Conservation (phyloP, 2,329 filamentous ascomycete genomes). For the Xylariaceae sp. region DNA sequence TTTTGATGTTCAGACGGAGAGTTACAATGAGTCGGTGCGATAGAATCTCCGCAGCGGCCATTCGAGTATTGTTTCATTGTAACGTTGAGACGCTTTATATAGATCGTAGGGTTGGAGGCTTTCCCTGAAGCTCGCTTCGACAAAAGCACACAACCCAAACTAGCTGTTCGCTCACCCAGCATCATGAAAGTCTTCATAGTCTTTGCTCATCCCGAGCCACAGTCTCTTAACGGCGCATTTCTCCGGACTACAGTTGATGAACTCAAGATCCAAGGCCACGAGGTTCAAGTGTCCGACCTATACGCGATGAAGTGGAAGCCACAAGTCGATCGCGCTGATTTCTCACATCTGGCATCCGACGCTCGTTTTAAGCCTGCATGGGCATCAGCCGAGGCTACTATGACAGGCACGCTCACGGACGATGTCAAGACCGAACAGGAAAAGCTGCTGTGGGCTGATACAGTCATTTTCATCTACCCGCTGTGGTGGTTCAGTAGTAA, state of each 20-base stretch:
- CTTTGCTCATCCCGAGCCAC: conserved; percentile 6
- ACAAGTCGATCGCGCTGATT: conserved; percentile 3
- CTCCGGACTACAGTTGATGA: background rate
- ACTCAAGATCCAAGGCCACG: conserved; percentile 1
- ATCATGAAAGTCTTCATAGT: conserved; percentile 9
- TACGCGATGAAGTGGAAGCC: conserved; percentile 10
- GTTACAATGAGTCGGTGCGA: too few relatives aligned
- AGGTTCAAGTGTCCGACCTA: conserved; percentile 2
- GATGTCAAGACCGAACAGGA: conserved; percentile 6
- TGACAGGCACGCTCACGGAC: conserved; percentile 1
- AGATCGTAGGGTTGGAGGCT: too few relatives aligned
- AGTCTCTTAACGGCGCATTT: conserved; percentile 6
- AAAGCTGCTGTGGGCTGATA: conserved; percentile 6
- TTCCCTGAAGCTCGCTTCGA: too few relatives aligned
- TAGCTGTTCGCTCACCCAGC: background rate
- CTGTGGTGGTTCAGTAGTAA: conserved; percentile 2
- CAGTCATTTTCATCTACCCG: conserved; percentile 1
- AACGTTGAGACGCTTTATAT: too few relatives aligned
- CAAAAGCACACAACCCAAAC: too few relatives aligned
- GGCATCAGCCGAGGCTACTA: conserved; percentile 2
- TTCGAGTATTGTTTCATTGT: too few relatives aligned
- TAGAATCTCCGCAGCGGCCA: too few relatives aligned
- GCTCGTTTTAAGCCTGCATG: conserved; percentile 3
- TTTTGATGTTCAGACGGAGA: too few relatives aligned
- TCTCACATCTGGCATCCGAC: background rate